Percentiles rank a stretch among this genome's conserved stretches.
Evolutionary conservation across 2,329 filamentous ascomycete genomes (phyloP).

Genomic region (Fonsecaea monophora): DNA sequence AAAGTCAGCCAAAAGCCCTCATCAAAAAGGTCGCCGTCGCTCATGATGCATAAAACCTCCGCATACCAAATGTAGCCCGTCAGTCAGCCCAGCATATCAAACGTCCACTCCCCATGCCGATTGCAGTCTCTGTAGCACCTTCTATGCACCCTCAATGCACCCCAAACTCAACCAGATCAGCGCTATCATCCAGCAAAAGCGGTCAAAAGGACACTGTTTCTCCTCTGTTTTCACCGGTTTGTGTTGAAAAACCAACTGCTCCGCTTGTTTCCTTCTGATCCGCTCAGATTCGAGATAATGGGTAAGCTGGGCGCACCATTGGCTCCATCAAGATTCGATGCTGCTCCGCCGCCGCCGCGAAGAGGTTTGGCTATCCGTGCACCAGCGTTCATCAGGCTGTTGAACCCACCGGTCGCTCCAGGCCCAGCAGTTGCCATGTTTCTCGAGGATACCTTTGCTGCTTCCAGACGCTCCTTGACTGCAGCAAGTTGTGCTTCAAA

Average conservation of each 20-base stretch:
- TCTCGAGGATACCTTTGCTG: constrained; percentile 90
- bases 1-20: neutral
- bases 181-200: neutral
- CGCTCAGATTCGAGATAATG: constrained; percentile 61
- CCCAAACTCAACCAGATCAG: neutral
- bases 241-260: constrained; percentile 62
- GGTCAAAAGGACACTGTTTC: neutral
- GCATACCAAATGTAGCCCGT: constrained; percentile 6
- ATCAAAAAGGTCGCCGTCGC: constrained; percentile 19
- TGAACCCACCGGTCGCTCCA: constrained; percentile 67
- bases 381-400: constrained; percentile 44
- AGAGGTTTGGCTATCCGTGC: constrained; percentile 70
- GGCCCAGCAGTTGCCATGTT: constrained; percentile 68
- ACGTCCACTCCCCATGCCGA: constrained; percentile 5
- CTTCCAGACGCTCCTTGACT: constrained; percentile 96
- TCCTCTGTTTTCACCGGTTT: constrained; percentile 19
- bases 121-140: neutral
- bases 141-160: neutral
- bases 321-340: constrained; percentile 39
- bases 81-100: constrained; percentile 21
- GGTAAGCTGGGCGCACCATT: constrained; percentile 47
- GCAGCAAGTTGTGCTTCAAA: constrained; percentile 97
- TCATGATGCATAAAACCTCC: constrained; percentile 27
- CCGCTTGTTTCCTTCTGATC: constrained; percentile 73
- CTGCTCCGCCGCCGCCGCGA: constrained; percentile 59